phyloP scores from a whole-genome alignment of 805 yeast genomes.

The Metschnikowia matae region DNA sequence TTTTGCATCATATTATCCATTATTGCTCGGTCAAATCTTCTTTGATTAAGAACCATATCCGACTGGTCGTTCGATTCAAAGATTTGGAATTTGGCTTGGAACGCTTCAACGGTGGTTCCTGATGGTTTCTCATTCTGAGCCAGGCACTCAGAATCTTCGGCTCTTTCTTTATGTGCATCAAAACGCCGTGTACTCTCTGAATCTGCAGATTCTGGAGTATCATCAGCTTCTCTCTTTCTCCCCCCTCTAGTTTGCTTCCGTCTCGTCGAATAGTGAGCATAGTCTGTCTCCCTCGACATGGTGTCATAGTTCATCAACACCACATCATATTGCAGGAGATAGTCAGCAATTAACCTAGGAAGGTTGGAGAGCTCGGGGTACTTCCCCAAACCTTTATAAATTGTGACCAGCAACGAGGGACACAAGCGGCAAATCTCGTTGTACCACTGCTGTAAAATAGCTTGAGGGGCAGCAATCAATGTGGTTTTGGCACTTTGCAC shows the following conservation, averaged over 20 bases:
- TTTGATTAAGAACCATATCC: constrained; percentile 12
- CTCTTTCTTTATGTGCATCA: not conserved
- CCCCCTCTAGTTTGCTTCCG: constrained; percentile 41
- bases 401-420: constrained; percentile 55
- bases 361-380: constrained; percentile 26
- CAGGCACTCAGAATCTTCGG: constrained; percentile 6
- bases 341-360: constrained; percentile 46
- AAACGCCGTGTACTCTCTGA: not conserved
- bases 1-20: constrained; percentile 11
- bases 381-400: constrained; percentile 54
- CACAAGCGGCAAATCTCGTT: constrained; percentile 61
- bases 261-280: constrained; percentile 67
- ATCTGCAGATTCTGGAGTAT: not conserved
- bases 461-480: constrained; percentile 78
- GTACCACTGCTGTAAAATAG: constrained; percentile 83
- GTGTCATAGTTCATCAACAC: constrained; percentile 75
- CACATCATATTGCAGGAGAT: constrained; percentile 61
- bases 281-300: constrained; percentile 70
- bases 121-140: not conserved
- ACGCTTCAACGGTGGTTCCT: constrained; percentile 10
- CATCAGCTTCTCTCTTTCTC: constrained; percentile 10
- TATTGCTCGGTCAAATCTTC: constrained; percentile 13
- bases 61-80: constrained; percentile 5
- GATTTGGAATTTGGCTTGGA: constrained; percentile 12
- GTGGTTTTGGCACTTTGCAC: constrained; percentile 63